A percentile compares a stretch with the other conserved stretches of the same genome.
Evolutionary conservation across 2,329 filamentous ascomycete genomes (phyloP).

Genomic region (Colletotrichum nymphaeae): DNA sequence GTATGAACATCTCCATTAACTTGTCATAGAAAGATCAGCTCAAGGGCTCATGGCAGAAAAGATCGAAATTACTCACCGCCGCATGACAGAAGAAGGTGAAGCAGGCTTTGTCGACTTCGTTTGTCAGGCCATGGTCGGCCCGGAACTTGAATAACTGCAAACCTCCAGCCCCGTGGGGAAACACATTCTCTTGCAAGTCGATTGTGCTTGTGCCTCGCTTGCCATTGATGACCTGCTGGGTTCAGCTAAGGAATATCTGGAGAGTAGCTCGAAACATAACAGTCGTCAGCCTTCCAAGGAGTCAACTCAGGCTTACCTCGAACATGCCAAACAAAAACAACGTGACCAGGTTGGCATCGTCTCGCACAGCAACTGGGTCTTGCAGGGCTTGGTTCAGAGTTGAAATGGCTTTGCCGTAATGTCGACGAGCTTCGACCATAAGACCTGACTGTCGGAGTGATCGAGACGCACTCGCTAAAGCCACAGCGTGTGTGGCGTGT

Average conservation of each 20-base stretch:
- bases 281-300: no score
- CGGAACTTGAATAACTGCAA: conserved; percentile 27
- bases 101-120: conserved; percentile 16
- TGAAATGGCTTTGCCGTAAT: conserved; percentile 23
- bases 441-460: conserved; percentile 17
- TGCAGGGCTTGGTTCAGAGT: conserved; percentile 5
- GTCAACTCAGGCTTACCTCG: neutral
- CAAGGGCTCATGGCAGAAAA: neutral
- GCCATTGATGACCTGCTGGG: conserved; percentile 4
- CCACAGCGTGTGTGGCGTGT: conserved; percentile 27
- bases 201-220: conserved; percentile 6
- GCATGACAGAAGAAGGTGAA: conserved; percentile 28
- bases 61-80: neutral
- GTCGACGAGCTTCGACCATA: conserved; percentile 14
- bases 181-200: conserved; percentile 24
- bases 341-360: conserved; percentile 24
- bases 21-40: neutral
- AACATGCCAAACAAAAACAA: conserved; percentile 30
- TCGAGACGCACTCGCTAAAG: conserved; percentile 21
- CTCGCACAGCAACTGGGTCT: neutral
- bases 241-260: neutral
- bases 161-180: conserved; percentile 3
- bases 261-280: no score
- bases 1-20: conserved; percentile 29
- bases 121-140: conserved; percentile 15